Percentiles rank a stretch among this genome's conserved stretches.
These are phyloP conservation scores for Fusarium anthophilum DNA, from an alignment of 2,329 filamentous ascomycete genomes.

Conservation along the genomic window DNA sequence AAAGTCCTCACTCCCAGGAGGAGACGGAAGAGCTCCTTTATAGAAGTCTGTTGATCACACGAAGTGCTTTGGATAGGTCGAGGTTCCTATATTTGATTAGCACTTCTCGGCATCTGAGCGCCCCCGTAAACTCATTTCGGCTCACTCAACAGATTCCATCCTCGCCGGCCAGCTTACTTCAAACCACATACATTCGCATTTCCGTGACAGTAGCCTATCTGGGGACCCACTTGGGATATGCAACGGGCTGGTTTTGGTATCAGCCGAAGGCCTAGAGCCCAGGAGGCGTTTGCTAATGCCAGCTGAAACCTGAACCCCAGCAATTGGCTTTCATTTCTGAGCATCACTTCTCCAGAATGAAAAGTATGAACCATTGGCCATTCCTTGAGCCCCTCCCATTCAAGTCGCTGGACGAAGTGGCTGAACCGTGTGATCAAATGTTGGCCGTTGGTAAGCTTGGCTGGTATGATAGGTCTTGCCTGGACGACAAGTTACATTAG, in stretches of 20 bases:
- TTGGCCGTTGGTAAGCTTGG: neutral
- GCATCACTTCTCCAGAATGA: too few species aligned
- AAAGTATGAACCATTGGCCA: rapidly evolving
- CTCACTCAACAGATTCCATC: neutral
- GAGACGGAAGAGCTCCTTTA: neutral
- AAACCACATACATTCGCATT: rapidly evolving
- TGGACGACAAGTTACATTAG: rapidly evolving
- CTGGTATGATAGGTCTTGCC: too few species aligned
- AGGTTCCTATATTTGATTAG: rapidly evolving
- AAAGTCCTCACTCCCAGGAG: rapidly evolving
- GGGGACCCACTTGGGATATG: neutral
- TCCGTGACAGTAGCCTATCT: neutral
- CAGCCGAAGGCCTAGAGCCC: rapidly evolving
- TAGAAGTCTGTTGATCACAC: rapidly evolving
- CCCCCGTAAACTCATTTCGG: rapidly evolving
- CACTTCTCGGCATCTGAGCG: rapidly evolving
- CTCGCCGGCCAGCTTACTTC: rapidly evolving
- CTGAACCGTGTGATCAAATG: neutral
- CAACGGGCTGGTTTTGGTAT: neutral
- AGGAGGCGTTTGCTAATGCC: neutral
- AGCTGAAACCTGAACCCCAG: neutral
- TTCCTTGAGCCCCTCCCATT: rapidly evolving
- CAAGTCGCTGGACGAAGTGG: rapidly evolving
- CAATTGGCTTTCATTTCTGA: rapidly evolving
- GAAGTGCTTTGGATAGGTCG: rapidly evolving